Percentiles rank a stretch among this genome's conserved stretches.
phyloP scores from a whole-genome alignment of 768 basidiomycete species.

The Rhodotorula graminis region DNA sequence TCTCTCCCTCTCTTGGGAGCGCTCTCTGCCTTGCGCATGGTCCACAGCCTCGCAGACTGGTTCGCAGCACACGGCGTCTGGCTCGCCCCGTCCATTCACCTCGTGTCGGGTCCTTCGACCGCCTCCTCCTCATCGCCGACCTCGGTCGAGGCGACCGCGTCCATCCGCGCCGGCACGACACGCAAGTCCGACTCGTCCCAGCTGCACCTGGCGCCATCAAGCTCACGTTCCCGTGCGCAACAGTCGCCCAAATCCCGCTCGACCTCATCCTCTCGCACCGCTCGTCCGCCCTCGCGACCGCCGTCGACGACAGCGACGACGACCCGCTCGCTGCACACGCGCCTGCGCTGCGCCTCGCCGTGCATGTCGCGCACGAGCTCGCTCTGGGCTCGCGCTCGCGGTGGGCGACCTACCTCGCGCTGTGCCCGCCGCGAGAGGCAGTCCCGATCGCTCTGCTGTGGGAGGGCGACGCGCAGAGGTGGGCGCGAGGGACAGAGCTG shows the following conservation, averaged over 20 bases:
- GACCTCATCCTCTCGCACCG: conserved; percentile 41
- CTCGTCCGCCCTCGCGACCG: conserved; percentile 35
- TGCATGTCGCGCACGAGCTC: conserved; percentile 47
- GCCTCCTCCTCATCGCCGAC: background rate
- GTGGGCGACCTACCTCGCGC: conserved; percentile 48
- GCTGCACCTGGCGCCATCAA: too few relatives aligned
- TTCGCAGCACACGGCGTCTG: conserved; percentile 22
- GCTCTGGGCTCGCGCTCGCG: conserved; percentile 41
- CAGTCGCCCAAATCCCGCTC: conserved; percentile 44
- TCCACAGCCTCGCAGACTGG: conserved; percentile 21
- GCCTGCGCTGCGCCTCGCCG: conserved; percentile 44
- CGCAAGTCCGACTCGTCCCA: background rate
- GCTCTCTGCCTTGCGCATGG: too few relatives aligned
- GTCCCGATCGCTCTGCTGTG: conserved; percentile 47
- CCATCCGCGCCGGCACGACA: background rate
- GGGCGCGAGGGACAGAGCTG: conserved; percentile 45
- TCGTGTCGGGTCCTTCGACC: background rate
- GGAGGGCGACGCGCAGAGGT: conserved; percentile 42
- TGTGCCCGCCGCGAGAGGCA: conserved; percentile 42
- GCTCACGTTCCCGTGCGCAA: background rate
- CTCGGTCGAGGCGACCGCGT: too few relatives aligned
- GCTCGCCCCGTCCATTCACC: conserved; percentile 24
- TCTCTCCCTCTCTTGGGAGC: too few relatives aligned
- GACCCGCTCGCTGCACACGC: conserved; percentile 30
- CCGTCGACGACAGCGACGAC: background rate